Evolutionary conservation across 2,329 filamentous ascomycete species (phyloP), one percentile per base, ranked within the genome.

Genomic region (Penicillium sp.): DNA sequence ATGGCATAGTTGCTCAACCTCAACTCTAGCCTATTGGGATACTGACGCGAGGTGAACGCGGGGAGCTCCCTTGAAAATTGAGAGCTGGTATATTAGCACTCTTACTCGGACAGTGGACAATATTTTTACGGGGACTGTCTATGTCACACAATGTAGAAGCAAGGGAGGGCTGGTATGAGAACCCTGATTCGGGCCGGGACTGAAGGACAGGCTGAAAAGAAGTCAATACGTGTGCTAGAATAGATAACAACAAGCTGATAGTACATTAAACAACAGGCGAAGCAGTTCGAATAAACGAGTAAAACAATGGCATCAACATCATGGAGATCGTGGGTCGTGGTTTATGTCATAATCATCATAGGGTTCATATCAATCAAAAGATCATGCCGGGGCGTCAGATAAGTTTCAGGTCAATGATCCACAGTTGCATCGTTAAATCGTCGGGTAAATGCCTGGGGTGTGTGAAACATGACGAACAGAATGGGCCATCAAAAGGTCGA

Each of bases 291-390:
- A 50, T 49, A 49, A 22, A 43, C 24, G 44, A 29, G 14, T 40
- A 45, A 50, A 59, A 45, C 27, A 50, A 29, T 16, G n/a, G 11
- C 11, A 43, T 42, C 48, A 51, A 46, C 40, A 59, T 53, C 56
- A 57, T 60, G 53, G 58, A 49, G 52, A 42, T 60, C 57, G 45
- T 61, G 43, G 48, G 58, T 21, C 38, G 11, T 40, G n/a, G 8
- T 34, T 62, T 42, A 43, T 61, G 55, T 62, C 59, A 32, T 64
- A 53, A 54, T 43, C 49, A 55, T 64, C 64, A 56, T 60, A 54
- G 34, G 54, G 55, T 49, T 59, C 58, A 50, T 61, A 55, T 57
- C 55, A 47, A 42, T 31, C 47, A 58, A 49, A 47, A 27, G 34
- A 31, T 53, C 50, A 49, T 45, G 34, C 42, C 52, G 34, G 56